Conservation (phyloP, 129 eudicot genomes). For the Chrysanthemum seticuspe region DNA sequence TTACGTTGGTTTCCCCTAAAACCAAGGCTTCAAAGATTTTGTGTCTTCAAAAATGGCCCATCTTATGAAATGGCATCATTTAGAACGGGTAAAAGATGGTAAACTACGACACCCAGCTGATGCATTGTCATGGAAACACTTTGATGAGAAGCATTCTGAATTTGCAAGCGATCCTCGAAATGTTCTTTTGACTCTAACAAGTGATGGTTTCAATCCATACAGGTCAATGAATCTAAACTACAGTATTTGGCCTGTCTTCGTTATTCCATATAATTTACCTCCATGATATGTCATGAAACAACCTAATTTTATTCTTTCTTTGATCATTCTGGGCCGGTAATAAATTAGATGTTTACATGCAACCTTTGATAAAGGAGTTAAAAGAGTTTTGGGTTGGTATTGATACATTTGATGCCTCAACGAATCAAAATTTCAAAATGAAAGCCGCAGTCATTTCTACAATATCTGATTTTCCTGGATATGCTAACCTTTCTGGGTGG, state of each 20-base stretch:
- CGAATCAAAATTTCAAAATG: too few species aligned
- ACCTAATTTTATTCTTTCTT: neutral
- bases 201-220: neutral
- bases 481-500: too few species aligned
- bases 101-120: neutral
- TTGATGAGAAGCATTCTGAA: neutral
- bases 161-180: neutral
- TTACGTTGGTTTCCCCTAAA: constrained; percentile 10
- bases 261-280: neutral
- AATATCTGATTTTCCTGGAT: too few species aligned
- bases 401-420: too few species aligned
- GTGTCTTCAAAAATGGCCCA: neutral
- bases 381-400: too few species aligned
- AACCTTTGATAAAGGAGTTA: too few species aligned
- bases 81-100: neutral
- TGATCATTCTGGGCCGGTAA: neutral
- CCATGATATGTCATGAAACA: constrained; percentile 1
- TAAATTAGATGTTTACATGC: neutral
- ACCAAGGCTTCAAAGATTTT: neutral
- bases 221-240: neutral
- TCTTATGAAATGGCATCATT: neutral
- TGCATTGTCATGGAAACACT: neutral
- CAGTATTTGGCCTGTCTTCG: neutral
- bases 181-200: neutral
- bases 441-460: too few species aligned